Conservation (phyloP, 345 rosid genomes). For the Eucalyptus erythrocorys region DNA sequence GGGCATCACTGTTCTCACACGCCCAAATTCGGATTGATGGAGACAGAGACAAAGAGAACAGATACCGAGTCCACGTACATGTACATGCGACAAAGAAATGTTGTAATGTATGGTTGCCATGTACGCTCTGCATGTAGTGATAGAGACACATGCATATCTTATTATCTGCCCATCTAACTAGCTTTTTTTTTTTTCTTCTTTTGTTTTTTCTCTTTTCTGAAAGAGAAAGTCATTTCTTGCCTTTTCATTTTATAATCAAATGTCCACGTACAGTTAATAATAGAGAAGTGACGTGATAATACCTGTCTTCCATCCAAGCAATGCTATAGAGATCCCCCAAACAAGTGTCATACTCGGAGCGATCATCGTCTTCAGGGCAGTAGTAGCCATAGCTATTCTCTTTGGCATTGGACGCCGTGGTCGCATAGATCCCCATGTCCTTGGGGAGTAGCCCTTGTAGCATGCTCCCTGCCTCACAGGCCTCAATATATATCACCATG, state of each 20-base stretch:
- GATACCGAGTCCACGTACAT: neutral
- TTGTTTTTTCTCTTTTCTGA: neutral
- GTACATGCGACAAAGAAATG: neutral
- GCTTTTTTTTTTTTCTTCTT: no score
- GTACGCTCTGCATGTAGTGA: neutral
- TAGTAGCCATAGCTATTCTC: slow-evolving; percentile 49
- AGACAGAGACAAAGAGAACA: neutral
- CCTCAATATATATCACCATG: slow-evolving; percentile 59
- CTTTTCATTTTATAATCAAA: neutral
- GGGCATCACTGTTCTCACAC: slow-evolving; percentile 25
- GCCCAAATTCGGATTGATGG: neutral
- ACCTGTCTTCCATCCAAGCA: slow-evolving; percentile 89
- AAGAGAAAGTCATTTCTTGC: neutral
- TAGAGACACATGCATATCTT: neutral
- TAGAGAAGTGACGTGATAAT: neutral
- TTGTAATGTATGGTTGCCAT: neutral
- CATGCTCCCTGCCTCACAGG: slow-evolving; percentile 65
- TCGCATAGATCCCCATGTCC: slow-evolving; percentile 24
- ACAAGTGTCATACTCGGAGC: slow-evolving; percentile 23
- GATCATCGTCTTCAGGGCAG: slow-evolving; percentile 12
- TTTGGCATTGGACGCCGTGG: slow-evolving; percentile 42
- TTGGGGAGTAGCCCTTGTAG: slow-evolving; percentile 41
- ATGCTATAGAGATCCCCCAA: slow-evolving; percentile 64
- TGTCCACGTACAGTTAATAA: neutral
- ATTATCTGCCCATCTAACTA: neutral